Percentiles rank a stretch among this genome's conserved stretches.
These are phyloP conservation scores for Angomonas deanei DNA, from an alignment of 208 protist species.

Conservation along the genomic window DNA sequence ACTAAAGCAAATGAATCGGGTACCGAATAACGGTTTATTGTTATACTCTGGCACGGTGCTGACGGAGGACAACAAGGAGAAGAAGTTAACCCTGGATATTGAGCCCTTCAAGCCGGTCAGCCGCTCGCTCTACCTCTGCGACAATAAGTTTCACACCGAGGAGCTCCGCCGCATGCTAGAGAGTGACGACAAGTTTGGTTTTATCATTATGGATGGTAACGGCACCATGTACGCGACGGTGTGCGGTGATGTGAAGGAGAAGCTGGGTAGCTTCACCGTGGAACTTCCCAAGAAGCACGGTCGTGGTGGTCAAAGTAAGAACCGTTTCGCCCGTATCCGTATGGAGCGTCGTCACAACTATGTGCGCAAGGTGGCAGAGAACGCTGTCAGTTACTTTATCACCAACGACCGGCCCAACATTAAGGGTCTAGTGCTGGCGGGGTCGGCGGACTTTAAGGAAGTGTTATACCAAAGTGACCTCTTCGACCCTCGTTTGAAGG, in stretches of 20 bases:
- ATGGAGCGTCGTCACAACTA: constrained; percentile 99
- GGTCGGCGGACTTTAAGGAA: constrained; percentile 99
- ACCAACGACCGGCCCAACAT: constrained; percentile 98
- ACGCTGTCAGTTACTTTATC: constrained; percentile 97
- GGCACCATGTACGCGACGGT: constrained; percentile 97
- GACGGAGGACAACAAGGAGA: constrained; percentile 99
- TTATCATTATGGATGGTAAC: constrained; percentile 99
- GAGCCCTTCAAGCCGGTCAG: constrained; percentile 99
- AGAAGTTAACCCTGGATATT: constrained; percentile 99
- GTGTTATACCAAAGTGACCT: constrained; percentile 95
- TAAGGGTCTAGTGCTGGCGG: constrained; percentile 98
- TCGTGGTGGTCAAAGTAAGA: constrained; percentile 99
- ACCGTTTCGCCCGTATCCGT: constrained; percentile 99
- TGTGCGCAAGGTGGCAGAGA: constrained; percentile 98
- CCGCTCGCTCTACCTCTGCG: constrained; percentile 98
- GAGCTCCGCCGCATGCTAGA: constrained; percentile 97
- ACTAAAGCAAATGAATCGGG: constrained; percentile 91
- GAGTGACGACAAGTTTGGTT: constrained; percentile 99
- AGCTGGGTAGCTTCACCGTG: constrained; percentile 98
- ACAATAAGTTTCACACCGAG: constrained; percentile 98
- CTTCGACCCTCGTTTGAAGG: constrained; percentile 96
- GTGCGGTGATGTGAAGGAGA: constrained; percentile 95
- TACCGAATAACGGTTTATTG: constrained; percentile 97
- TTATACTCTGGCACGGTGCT: constrained; percentile 99
- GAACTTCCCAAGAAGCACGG: constrained; percentile 99